A percentile compares a stretch with the other conserved stretches of the same genome.
Evolutionary conservation across 257 asterid species (phyloP).

Genomic region (Craterostigma plantagineum): DNA sequence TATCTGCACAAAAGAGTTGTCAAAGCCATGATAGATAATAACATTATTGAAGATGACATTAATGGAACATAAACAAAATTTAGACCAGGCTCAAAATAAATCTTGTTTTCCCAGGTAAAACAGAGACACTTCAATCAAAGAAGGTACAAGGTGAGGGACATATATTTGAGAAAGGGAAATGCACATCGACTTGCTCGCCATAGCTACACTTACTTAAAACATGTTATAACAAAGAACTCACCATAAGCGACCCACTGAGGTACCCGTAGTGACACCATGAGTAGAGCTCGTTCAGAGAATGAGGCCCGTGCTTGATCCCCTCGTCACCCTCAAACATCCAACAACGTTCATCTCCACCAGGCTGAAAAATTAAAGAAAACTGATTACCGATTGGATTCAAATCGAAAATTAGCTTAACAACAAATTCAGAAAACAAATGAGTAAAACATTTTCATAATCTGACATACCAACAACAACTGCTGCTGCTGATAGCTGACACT

Average conservation of each 20-base stretch:
- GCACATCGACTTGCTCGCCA: no score
- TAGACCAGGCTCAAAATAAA: not conserved
- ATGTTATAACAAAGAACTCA: constrained; percentile 18
- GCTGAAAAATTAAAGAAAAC: no score
- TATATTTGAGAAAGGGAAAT: no score
- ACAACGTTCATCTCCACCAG: constrained; percentile 33
- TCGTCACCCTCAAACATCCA: constrained; percentile 71
- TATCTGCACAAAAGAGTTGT: constrained; percentile 27
- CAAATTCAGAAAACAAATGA: no score
- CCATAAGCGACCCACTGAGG: constrained; percentile 38
- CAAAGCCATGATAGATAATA: not conserved
- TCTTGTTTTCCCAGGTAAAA: no score
- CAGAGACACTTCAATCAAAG: no score
- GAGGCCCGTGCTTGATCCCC: constrained; percentile 74
- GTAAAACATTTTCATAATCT: no score
- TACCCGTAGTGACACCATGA: constrained; percentile 70
- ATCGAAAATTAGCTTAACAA: no score
- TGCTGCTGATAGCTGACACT: no score
- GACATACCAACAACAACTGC: no score
- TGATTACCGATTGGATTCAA: no score
- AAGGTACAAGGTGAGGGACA: no score
- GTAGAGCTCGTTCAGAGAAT: constrained; percentile 54
- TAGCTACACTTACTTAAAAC: not conserved
- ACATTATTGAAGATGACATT: not conserved
- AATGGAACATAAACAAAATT: not conserved